Percentiles rank a stretch among this genome's conserved stretches.
phyloP scores from a whole-genome alignment of 2,329 filamentous ascomycete species.

The Penicillium griseofulvum region DNA sequence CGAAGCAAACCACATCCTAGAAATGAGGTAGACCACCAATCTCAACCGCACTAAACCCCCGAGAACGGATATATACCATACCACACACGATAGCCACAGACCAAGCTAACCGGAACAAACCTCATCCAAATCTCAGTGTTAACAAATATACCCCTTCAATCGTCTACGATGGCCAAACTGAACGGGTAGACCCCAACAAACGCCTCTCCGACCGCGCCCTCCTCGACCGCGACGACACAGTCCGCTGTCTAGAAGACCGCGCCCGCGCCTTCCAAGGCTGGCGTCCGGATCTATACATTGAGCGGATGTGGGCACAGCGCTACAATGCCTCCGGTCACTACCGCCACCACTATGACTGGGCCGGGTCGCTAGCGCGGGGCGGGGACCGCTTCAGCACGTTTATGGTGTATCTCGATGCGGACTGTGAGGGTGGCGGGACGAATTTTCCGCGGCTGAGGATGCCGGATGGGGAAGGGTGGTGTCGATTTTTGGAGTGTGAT shows the following conservation, averaged over 20 bases:
- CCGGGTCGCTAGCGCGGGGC: constrained; percentile 37
- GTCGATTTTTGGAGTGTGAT: constrained; percentile 56
- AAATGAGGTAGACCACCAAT: constrained; percentile 48
- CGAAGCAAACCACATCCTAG: constrained; percentile 53
- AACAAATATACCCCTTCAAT: constrained; percentile 55
- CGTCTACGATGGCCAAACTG: constrained; percentile 50
- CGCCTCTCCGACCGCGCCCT: constrained; percentile 54
- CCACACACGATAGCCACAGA: neutral
- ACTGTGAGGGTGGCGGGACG: constrained; percentile 59
- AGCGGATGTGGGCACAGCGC: constrained; percentile 60
- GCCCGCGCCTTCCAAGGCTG: constrained; percentile 61
- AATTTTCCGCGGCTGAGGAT: constrained; percentile 55
- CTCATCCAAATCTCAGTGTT: constrained; percentile 24
- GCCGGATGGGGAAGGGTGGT: constrained; percentile 52
- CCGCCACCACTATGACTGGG: constrained; percentile 60
- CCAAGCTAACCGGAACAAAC: neutral
- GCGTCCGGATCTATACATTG: constrained; percentile 57
- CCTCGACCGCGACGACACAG: constrained; percentile 47
- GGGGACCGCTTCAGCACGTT: constrained; percentile 55
- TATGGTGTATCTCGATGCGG: constrained; percentile 58
- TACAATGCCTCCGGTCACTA: constrained; percentile 61
- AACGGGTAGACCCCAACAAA: constrained; percentile 48
- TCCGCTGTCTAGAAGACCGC: constrained; percentile 59
- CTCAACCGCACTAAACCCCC: neutral
- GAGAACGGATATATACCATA: neutral